Percentiles rank a stretch among this genome's conserved stretches.
These are phyloP conservation scores for Wickerhamomyces sp. DNA, from an alignment of 1,139 yeast species.

Conservation along the genomic window DNA sequence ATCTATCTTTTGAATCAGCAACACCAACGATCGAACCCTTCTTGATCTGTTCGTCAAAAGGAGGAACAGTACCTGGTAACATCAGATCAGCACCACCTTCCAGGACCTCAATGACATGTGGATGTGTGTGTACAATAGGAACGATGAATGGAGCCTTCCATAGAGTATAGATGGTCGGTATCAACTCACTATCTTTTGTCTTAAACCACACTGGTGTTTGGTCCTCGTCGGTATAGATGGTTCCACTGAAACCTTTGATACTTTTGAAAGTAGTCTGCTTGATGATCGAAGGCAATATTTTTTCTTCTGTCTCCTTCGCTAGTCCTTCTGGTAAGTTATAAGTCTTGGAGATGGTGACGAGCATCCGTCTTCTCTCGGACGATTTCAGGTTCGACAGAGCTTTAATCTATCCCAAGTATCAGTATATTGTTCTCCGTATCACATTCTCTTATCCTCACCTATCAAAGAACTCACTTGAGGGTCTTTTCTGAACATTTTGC, in stretches of 20 bases:
- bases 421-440: not conserved
- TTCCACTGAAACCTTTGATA: constrained; percentile 50
- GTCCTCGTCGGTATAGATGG: constrained; percentile 57
- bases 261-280: constrained; percentile 66
- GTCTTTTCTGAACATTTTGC: constrained; percentile 56
- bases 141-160: constrained; percentile 67
- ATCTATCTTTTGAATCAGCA: constrained; percentile 55
- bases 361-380: constrained; percentile 68
- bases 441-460: not conserved
- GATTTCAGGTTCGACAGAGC: constrained; percentile 76
- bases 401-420: constrained; percentile 38
- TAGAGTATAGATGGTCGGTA: constrained; percentile 69
- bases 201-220: constrained; percentile 72
- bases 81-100: constrained; percentile 82
- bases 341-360: constrained; percentile 40
- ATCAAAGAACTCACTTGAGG: constrained; percentile 33
- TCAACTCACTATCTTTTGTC: constrained; percentile 46
- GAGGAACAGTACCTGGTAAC: constrained; percentile 86
- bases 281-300: constrained; percentile 53
- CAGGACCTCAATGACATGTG: constrained; percentile 59
- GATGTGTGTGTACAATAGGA: constrained; percentile 68
- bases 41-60: constrained; percentile 46
- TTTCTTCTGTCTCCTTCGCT: constrained; percentile 41
- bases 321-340: constrained; percentile 42
- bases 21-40: constrained; percentile 68